Base-by-base conservation (phyloP, 305 asterid genomes). In the Plantago lanceolata region DNA sequence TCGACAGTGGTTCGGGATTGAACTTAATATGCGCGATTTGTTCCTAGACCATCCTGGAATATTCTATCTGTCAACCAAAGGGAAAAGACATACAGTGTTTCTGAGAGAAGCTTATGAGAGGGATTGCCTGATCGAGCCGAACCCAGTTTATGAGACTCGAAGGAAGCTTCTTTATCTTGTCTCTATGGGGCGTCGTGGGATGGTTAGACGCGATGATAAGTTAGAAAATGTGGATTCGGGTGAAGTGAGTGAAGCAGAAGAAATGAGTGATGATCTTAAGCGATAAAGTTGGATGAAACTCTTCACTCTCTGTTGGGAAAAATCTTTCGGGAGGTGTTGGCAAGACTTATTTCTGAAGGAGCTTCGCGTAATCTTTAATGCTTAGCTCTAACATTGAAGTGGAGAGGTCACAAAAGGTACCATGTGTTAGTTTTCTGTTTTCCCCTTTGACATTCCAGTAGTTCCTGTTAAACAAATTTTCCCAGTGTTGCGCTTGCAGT, bases 41-140 rank as follows among this genome's bases (percentile, higher is more conserved):
- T 91, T 91, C 68, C 63, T 91, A 67, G 95, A 91, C 68, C 98
- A 91, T 75, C 95, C 96, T 1, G 96, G 98, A 68, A 82, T 86
- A 71, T 91, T 91, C 75, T 88, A 91, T 68, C 57, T 91, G 75
- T 91, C 96, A 3, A 85, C 98, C 14, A 91, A 83, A 74, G 98
- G 98, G 61, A 81, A 83, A 69, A 80, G 69, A 76, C 96, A 91
- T 61, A 85, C 87, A 0, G 89, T 88, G 65, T 91, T 91, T 70
- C 57, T 91, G 70, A 85, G 98, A 75, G 98, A 91, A 76, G 92
- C 90, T 3, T 91, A 91, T 57, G 92, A 75, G 75, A 89, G 89
- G 64, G 98, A 96, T 29, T 78, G 93, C 78, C 78, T 91, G 81
- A 80, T 86, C 62, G 87, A 88, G 74, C 75, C 89, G 0, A 84